Base-by-base conservation (phyloP, 2,329 filamentous ascomycete species). In the Claviceps purpurea region DNA sequence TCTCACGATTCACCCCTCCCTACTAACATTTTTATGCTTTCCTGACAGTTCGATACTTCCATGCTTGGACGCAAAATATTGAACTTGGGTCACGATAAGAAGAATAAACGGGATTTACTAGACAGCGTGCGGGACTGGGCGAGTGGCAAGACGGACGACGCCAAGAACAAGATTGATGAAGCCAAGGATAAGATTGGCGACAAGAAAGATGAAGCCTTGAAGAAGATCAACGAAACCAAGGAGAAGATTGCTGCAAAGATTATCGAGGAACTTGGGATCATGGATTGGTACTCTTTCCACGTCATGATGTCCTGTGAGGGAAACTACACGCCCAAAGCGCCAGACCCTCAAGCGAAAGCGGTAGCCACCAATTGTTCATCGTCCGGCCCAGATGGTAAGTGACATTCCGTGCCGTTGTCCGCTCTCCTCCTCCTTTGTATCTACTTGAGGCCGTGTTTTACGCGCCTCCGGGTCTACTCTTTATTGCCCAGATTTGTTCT, bases 201-300 rank as follows among this genome's bases (percentile, higher is more conserved):
- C 52, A 57, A 70, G 50, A 49, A 74, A 46, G 64, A 68, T 43
- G 63, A 66, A 7, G 62, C 68, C 53, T 64, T 63, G 48, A 66
- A 68, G 43, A 61, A 65, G 46, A 54, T 74, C 54, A 70, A 70
- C 57, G 63, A 71, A 38, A 59, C 73, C 37, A 62, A 64, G 5
- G 66, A 69, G 52, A 64, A 70, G 7, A 55, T 70, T 41, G 68
- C 68, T 38, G 72, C 70, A 52, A 57, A 70, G 50, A 49, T 75
- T 46, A 64, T 68, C 48, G 63, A 68, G 13, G 64, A 67, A n/a
- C 62, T 76, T 30, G 73, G 73, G 24, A 69, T 77, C 52, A 67
- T 69, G 1, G 65, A 76, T 54, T 77, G 74, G 74, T 77, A 76
- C 57, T 75, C 73, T 16, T 55, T 77, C 34, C 74, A 77, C 56